A percentile compares a stretch with the other conserved stretches of the same genome.
These are phyloP conservation scores for Buxus sempervirens DNA, from an alignment of 164 flowering plant species.

Conservation along the genomic window DNA sequence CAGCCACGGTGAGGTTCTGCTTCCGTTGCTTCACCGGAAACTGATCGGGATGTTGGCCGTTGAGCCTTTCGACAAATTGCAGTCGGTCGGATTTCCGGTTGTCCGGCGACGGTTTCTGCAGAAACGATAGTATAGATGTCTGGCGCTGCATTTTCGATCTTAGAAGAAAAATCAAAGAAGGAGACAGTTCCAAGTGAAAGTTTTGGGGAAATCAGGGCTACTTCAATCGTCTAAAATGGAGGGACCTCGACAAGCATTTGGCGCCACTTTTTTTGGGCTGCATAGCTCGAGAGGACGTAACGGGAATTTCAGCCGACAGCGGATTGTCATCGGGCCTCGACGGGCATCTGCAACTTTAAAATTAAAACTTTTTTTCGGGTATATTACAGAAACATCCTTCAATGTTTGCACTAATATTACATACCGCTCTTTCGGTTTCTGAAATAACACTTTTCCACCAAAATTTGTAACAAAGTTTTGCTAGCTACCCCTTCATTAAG, in stretches of 20 bases:
- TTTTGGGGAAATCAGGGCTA: neutral
- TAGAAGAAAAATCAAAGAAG: neutral
- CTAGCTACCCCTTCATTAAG: too few relatives aligned
- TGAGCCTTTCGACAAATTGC: conserved; percentile 16
- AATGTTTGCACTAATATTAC: too few relatives aligned
- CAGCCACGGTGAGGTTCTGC: conserved; percentile 6
- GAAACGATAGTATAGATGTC: conserved; percentile 67
- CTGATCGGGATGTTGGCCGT: conserved; percentile 15
- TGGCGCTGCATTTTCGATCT: conserved; percentile 66
- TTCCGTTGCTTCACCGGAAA: conserved; percentile 20
- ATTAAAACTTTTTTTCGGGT: too few relatives aligned
- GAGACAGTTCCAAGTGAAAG: conserved; percentile 4
- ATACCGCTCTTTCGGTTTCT: too few relatives aligned
- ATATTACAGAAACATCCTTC: too few relatives aligned
- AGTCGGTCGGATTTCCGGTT: conserved; percentile 18
- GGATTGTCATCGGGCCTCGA: too few relatives aligned
- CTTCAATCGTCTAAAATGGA: neutral
- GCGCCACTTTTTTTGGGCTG: conserved; percentile 12
- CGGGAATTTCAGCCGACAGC: too few relatives aligned
- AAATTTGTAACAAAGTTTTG: too few relatives aligned
- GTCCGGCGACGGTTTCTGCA: conserved; percentile 49
- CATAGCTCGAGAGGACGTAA: neutral
- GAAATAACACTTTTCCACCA: too few relatives aligned
- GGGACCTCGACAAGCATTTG: neutral
- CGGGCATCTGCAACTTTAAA: too few relatives aligned